Evolutionary conservation across 2,329 filamentous ascomycete species (phyloP).

Genomic region (Exophiala alcalophila): DNA sequence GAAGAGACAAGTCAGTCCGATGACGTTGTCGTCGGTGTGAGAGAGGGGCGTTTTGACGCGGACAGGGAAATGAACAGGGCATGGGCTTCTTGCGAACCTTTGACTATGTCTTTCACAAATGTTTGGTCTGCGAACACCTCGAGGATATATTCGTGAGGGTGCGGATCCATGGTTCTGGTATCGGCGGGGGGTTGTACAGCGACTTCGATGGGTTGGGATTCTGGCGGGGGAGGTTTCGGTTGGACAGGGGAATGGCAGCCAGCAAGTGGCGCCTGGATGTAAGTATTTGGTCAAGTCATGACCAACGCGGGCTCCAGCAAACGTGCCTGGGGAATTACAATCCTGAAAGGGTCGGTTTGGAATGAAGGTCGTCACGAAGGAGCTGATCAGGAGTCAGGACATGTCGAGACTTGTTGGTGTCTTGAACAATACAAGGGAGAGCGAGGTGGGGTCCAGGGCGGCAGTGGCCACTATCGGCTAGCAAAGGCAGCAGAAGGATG

Average conservation of each 20-base stretch:
- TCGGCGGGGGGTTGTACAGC: too few species aligned
- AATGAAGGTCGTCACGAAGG: constrained; percentile 2
- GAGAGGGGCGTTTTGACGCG: background rate
- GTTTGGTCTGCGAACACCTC: constrained; percentile 89
- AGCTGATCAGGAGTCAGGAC: constrained; percentile 9
- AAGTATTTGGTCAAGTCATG: constrained; percentile 24
- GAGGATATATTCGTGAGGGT: constrained; percentile 83
- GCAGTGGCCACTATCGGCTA: constrained; percentile 10
- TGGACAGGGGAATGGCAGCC: constrained; percentile 22
- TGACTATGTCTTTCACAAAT: constrained; percentile 87
- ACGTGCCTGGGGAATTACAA: constrained; percentile 9
- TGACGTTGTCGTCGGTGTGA: background rate
- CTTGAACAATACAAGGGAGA: too few species aligned
- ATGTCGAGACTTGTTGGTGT: too few species aligned
- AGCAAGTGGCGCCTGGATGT: constrained; percentile 29
- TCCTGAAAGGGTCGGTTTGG: constrained; percentile 2
- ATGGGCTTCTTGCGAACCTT: constrained; percentile 58
- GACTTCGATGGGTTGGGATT: background rate
- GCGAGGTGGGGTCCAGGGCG: constrained; percentile 11
- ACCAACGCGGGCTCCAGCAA: constrained; percentile 13
- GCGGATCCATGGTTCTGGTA: constrained; percentile 38
- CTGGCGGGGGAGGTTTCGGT: constrained; percentile 13
- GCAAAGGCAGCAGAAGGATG: too few species aligned
- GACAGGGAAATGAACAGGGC: background rate
- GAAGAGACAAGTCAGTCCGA: constrained; percentile 17